Base-by-base conservation (phyloP, 2,329 filamentous ascomycete genomes). In the Pseudonectria foliicola region DNA sequence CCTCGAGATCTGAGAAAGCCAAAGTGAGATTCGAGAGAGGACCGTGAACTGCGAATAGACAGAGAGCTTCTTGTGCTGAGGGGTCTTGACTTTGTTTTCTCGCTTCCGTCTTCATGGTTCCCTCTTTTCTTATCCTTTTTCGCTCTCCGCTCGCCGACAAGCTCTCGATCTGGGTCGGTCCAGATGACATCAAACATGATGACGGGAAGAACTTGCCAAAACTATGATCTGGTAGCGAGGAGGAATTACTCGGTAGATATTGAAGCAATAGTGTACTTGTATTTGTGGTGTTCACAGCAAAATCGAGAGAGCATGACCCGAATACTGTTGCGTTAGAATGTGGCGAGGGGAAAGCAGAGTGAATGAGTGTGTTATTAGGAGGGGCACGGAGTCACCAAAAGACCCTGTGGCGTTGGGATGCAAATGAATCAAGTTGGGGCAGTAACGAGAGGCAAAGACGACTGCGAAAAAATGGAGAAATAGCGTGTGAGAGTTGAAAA, bases 121-220 rank as follows among this genome's bases (percentile, higher is more conserved):
- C 56, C 53, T 18, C 50, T 62, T 28, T 48, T 50, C 34, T 44
- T 55, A 41, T 67, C 66, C 46, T 74, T 76, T 31, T 64, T 67
- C 2, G 67, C 62, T 12, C 67, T 66, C 35, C 67, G 63, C 49
- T 77, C 68, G 3, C 72, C 70, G 12, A 76, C 64, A 7, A 66
- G 62, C 55, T 77, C 70, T 38, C 63, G 59, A 32, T 70, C 61
- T 14, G 68, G 70, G 37, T 77, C 73, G 4, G 71, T 71, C 74
- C 74, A 78, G 30, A 73, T 58, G 23, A 77, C 68, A 50, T 77
- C 72, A 50, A 75, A 77, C 74, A 78, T 78, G 29, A 37, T 53
- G 46, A 23, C 21, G 31, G n/a, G 13, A 7, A 10, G 25, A 13
- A 6, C 10, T 14, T 12, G 18, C 3, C 7, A 4, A 18, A 11